Evolutionary conservation across 2,329 filamentous ascomycete species (phyloP).

Genomic region (Rhinocladiella similis): DNA sequence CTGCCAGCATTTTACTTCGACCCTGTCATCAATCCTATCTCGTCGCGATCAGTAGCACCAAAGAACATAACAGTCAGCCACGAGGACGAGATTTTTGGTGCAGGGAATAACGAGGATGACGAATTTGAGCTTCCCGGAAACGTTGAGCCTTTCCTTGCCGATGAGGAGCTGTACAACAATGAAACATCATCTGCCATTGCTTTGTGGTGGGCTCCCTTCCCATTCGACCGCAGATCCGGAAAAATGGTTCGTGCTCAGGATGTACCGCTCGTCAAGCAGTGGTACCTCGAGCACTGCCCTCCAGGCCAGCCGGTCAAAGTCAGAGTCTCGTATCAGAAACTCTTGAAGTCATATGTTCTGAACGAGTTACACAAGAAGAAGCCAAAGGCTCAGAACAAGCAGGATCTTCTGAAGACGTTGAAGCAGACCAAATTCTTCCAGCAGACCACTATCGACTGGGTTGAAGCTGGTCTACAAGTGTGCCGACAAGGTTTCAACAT

Average conservation of each 20-base stretch:
- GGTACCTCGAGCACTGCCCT: conserved; percentile 95
- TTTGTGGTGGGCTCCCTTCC: conserved; percentile 97
- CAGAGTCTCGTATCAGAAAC: conserved; percentile 95
- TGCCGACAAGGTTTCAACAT: conserved; percentile 99
- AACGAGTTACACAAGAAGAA: conserved; percentile 96
- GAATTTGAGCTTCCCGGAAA: conserved; percentile 79
- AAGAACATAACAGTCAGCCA: conserved; percentile 91
- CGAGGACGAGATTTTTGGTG: conserved; percentile 90
- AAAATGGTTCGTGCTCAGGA: conserved; percentile 97
- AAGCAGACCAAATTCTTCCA: conserved; percentile 99
- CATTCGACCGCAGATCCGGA: conserved; percentile 90
- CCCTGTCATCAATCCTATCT: conserved; percentile 96
- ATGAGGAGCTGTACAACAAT: conserved; percentile 83
- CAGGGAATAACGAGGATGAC: conserved; percentile 77
- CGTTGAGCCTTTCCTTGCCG: conserved; percentile 82
- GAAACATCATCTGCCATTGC: conserved; percentile 90
- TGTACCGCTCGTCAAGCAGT: conserved; percentile 94
- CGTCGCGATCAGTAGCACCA: conserved; percentile 86
- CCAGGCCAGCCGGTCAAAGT: conserved; percentile 93
- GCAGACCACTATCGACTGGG: conserved; percentile 98
- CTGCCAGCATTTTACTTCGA: conserved; percentile 97
- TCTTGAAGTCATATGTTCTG: conserved; percentile 92
- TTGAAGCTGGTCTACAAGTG: conserved; percentile 96
- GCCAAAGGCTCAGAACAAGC: conserved; percentile 92
- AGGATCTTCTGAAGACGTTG: conserved; percentile 82